Evolutionary conservation across 2,329 filamentous ascomycete species (phyloP).

Genomic region (Ascochyta koolunga): DNA sequence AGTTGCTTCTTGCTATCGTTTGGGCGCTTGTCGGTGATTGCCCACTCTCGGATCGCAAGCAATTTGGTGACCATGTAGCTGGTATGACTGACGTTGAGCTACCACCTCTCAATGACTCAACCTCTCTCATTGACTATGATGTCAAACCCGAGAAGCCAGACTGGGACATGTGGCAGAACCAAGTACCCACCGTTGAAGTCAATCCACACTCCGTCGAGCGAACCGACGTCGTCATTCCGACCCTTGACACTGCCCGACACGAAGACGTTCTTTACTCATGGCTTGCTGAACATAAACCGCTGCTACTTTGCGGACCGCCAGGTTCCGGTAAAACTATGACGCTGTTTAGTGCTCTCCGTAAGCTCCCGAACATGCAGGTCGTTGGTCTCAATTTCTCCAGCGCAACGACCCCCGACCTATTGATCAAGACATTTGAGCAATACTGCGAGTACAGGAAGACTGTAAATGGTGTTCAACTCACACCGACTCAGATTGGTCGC

Average conservation of each 20-base stretch:
- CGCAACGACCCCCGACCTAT: constrained; percentile 93
- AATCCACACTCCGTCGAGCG: constrained; percentile 98
- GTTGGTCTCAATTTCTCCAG: constrained; percentile 99
- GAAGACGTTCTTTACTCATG: constrained; percentile 99
- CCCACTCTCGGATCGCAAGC: constrained; percentile 82
- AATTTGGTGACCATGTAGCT: constrained; percentile 84
- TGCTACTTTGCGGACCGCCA: constrained; percentile 94
- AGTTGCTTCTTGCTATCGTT: constrained; percentile 86
- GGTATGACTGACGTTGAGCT: constrained; percentile 85
- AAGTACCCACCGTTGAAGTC: constrained; percentile 93
- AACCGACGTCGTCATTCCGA: constrained; percentile 98
- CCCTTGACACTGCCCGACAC: constrained; percentile 93
- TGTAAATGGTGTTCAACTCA: constrained; percentile 91
- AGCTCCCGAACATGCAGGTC: constrained; percentile 98
- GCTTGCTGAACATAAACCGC: constrained; percentile 97
- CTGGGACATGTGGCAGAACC: constrained; percentile 92
- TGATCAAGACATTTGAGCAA: constrained; percentile 99
- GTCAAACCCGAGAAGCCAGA: constrained; percentile 84
- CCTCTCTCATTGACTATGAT: constrained; percentile 94
- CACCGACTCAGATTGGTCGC: constrained; percentile 92
- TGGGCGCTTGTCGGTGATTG: constrained; percentile 98
- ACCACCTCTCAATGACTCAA: constrained; percentile 75
- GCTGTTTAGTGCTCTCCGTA: constrained; percentile 93
- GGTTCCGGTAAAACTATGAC: constrained; percentile 99
- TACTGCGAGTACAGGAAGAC: constrained; percentile 99